A percentile compares a stretch with the other conserved stretches of the same genome.
Conservation (phyloP, 495 filamentous ascomycete species). For the Xanthoparmelia taractica region DNA sequence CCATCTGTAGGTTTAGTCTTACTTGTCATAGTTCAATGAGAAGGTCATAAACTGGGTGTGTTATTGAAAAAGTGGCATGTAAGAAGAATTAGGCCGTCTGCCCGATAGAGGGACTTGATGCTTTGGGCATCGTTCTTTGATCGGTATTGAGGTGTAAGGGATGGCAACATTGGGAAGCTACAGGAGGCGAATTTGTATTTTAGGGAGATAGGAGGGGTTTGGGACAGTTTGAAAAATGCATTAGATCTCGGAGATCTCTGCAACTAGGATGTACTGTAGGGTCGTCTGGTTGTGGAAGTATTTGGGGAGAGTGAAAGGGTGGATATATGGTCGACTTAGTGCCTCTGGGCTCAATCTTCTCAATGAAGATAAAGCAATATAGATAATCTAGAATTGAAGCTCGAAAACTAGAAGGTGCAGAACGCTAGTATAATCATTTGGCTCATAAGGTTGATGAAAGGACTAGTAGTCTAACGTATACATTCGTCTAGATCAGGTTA, state of each 20-base stretch:
- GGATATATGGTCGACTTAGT: too few relatives aligned
- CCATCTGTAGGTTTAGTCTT: background rate
- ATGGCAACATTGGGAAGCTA: background rate
- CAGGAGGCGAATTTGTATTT: slow-evolving; percentile 5
- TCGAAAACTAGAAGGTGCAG: too few relatives aligned
- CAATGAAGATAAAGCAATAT: too few relatives aligned
- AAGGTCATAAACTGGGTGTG: slow-evolving; percentile 4
- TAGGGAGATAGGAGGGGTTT: slow-evolving; percentile 6
- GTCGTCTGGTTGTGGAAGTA: background rate
- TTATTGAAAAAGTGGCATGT: slow-evolving; percentile 2
- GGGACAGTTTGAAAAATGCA: slow-evolving; percentile 4
- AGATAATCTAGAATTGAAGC: too few relatives aligned
- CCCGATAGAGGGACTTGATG: background rate
- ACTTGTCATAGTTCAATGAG: background rate
- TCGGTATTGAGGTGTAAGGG: slow-evolving; percentile 7
- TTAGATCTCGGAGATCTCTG: slow-evolving; percentile 2
- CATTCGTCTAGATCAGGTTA: too few relatives aligned
- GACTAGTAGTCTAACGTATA: too few relatives aligned
- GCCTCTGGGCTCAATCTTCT: too few relatives aligned
- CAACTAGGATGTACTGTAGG: slow-evolving; percentile 4
- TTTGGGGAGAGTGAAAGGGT: background rate
- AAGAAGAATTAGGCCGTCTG: background rate
- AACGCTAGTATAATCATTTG: too few relatives aligned
- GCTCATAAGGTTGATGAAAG: too few relatives aligned
- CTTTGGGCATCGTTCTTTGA: background rate